A percentile compares a stretch with the other conserved stretches of the same genome.
Conservation (phyloP, 768 basidiomycete species). For the Candolleomyces aberdarensis region DNA sequence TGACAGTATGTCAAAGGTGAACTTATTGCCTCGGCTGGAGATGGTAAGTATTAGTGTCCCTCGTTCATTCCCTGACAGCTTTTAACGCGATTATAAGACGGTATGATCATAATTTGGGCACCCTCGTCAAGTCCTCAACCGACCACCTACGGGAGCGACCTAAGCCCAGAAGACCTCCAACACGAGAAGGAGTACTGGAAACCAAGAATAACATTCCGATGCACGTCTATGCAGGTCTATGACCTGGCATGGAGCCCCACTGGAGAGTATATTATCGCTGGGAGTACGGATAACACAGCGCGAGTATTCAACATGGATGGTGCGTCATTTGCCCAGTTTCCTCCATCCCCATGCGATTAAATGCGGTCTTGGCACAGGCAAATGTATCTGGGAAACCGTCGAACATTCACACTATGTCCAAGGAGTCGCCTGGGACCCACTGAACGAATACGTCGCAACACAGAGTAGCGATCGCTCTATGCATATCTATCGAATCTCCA, state of each 20-base stretch:
- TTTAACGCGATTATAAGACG: constrained; percentile 54
- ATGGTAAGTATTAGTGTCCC: constrained; percentile 58
- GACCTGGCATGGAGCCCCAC: constrained; percentile 97
- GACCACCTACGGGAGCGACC: constrained; percentile 79
- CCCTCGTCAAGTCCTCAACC: constrained; percentile 71
- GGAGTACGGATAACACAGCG: constrained; percentile 94
- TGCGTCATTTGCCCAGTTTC: constrained; percentile 40
- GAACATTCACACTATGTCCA: constrained; percentile 98
- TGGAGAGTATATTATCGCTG: constrained; percentile 92
- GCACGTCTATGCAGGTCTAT: constrained; percentile 94
- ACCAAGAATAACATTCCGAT: constrained; percentile 80
- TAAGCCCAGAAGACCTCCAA: constrained; percentile 72
- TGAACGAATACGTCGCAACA: constrained; percentile 96
- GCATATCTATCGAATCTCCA: constrained; percentile 86
- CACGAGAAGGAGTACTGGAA: constrained; percentile 97
- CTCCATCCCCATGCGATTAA: constrained; percentile 6
- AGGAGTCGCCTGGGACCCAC: constrained; percentile 98
- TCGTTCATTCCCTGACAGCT: constrained; percentile 5
- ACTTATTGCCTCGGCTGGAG: constrained; percentile 92
- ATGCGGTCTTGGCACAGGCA: constrained; percentile 44
- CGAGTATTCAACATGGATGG: constrained; percentile 75
- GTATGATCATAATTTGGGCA: constrained; percentile 96
- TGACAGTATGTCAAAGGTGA: constrained; percentile 53
- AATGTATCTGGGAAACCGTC: constrained; percentile 84
- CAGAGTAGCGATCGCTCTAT: constrained; percentile 96